Evolutionary conservation across 306 rosid species (phyloP).

Genomic region (Potentilla sterilis): DNA sequence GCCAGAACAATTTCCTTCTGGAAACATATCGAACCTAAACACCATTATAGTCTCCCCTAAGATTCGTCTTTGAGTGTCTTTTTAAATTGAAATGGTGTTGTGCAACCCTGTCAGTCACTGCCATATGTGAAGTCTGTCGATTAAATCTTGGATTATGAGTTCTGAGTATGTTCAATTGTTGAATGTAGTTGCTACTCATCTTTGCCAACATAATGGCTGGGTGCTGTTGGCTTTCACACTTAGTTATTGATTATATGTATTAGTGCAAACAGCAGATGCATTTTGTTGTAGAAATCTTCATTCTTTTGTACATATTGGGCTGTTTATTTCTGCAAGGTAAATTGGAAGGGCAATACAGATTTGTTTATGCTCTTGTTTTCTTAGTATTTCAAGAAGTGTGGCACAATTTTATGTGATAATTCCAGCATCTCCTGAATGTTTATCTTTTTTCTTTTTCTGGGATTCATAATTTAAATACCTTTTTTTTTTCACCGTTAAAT

Average conservation of each 20-base stretch:
- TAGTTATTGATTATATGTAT: neutral
- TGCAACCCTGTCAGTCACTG: constrained; percentile 11
- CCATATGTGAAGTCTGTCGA: neutral
- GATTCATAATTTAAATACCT: neutral
- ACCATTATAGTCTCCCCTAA: neutral
- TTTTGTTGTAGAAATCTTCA: neutral
- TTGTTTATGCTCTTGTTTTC: neutral
- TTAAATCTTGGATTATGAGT: neutral
- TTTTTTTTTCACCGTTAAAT: constrained; percentile 22
- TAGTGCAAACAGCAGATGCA: neutral
- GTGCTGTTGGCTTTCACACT: neutral
- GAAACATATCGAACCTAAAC: neutral
- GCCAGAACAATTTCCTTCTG: neutral
- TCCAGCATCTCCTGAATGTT: too few species aligned
- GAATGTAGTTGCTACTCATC: neutral
- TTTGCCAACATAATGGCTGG: neutral
- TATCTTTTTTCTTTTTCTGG: neutral
- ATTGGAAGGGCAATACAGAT: neutral
- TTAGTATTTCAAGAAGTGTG: too few species aligned
- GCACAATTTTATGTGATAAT: too few species aligned
- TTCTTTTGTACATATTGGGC: neutral
- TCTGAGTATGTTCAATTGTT: neutral
- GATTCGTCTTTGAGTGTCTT: neutral
- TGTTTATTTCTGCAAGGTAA: neutral
- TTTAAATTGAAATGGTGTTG: neutral